phyloP scores from a whole-genome alignment of 352 stramenopile species.

The Phytophthora boehmeriae region DNA sequence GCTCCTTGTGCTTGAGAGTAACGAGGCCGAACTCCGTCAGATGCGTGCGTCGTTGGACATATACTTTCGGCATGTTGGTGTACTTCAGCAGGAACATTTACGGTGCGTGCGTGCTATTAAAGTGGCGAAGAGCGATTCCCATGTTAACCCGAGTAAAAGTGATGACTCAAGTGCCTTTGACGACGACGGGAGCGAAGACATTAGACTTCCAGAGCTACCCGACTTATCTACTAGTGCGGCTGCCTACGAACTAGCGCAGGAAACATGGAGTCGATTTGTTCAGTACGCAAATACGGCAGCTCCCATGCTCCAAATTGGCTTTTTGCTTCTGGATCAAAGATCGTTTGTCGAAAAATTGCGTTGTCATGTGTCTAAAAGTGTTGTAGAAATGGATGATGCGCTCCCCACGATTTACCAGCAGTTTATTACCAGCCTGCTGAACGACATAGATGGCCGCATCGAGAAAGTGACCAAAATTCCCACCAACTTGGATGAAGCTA shows the following conservation, averaged over 20 bases:
- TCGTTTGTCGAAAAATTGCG: constrained; percentile 42
- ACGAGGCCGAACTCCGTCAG: constrained; percentile 17
- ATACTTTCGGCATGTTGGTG: constrained; percentile 39
- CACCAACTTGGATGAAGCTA: constrained; percentile 52
- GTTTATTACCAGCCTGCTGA: constrained; percentile 51
- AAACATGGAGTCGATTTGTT: constrained; percentile 44
- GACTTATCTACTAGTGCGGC: constrained; percentile 32
- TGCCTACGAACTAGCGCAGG: constrained; percentile 48
- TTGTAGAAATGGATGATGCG: constrained; percentile 46
- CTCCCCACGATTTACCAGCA: constrained; percentile 60
- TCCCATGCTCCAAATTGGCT: constrained; percentile 50
- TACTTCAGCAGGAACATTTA: constrained; percentile 41
- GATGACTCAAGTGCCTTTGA: neutral
- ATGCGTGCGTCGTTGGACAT: constrained; percentile 37
- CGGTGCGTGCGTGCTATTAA: constrained; percentile 37
- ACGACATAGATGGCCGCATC: constrained; percentile 57
- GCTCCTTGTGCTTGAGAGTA: constrained; percentile 26
- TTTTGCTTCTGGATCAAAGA: constrained; percentile 61
- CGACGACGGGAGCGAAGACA: constrained; percentile 17
- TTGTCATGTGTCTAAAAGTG: constrained; percentile 31
- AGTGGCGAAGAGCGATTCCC: constrained; percentile 30
- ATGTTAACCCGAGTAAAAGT: constrained; percentile 3
- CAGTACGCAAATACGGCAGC: constrained; percentile 38
- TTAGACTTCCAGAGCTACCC: constrained; percentile 16
- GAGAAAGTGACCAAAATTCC: constrained; percentile 69